Base-by-base conservation (phyloP, 495 filamentous ascomycete genomes). In the Chaetomium fimeti region DNA sequence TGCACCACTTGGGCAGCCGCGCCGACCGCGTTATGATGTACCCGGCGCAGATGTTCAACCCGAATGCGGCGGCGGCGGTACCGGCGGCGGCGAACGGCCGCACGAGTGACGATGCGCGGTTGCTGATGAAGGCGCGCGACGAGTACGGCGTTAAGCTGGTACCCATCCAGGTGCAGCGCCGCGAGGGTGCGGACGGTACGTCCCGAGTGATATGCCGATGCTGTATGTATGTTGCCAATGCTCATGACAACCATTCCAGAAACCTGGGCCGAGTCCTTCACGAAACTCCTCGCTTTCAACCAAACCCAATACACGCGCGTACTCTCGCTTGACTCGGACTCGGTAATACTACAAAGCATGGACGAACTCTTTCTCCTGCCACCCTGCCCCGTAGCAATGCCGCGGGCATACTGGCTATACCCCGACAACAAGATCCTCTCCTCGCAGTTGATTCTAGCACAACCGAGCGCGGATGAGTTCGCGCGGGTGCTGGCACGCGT, bases 341-440 rank as follows among this genome's bases (percentile, higher is more conserved):
- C 84, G 22, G 85, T 82, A 24, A 69, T 92, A 9, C 76, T 91
- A 25, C 77, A 86, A 49, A 76, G 77, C 47, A 82, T 92, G 77
- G 90, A 92, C 72, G 88, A 91, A 64, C 79, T 92, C 3, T 91
- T 92, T 77, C 79, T 88, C 62, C 78, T 90, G n/a, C 90, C 88
- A 0, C 69, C 78, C 2, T 75, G 81, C 5, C 75, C 80, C 0
- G 79, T 87, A 7, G 85, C 86, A 18, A 88, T 91, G 81, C 83
- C 88, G 6, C 82, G 87, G 20, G 88, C 88, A 2, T 91, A 92
- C 74, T 92, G 89, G 89, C 75, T 84, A 5, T 75, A 84, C 18
- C 81, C 86, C 0, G 75, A 83, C 0, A 71, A 74, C 0, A 79
- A 81, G 32, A 76, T 77, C 1, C 78, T 92, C 13, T 84, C 82